Evolutionary conservation across 768 basidiomycete genomes (phyloP), one percentile per base, ranked within the genome.

Genomic region (Suillus hirtellus): DNA sequence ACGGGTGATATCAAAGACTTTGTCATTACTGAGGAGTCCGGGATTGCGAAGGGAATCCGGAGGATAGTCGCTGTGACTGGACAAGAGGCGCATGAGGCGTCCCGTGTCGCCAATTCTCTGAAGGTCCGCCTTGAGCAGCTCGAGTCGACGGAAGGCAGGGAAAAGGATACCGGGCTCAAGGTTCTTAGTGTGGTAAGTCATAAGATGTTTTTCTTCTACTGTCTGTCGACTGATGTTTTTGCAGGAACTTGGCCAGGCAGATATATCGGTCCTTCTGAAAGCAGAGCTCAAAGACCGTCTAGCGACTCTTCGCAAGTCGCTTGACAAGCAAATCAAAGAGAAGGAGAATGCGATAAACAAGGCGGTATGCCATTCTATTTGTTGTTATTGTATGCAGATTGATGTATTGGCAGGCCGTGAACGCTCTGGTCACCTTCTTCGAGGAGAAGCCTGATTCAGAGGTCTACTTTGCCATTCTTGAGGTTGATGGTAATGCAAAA

Each of bases 1-100:
- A 99, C 97, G 0, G 94, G 96, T 19, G 94, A 96, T 69, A 99
- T 99, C 83, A 96, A 96, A 77, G 90, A 94, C 72, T 91, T 99
- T 73, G 89, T 96, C 35, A 91, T 99, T 65, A 89, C 86, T 6
- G 97, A 99, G 71, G 97, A 99, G 75, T 92, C 92, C 4, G 96
- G 96, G 40, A 99, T 99, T 69, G 97, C 97, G 8, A 99, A 99
- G 80, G 97, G 97, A 46, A 96, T 98, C 66, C 89, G 97, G 58
- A 87, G 97, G 43, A 89, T 99, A 63, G 89, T 92, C 56, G 97
- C 95, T 43, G 89, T 99, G 59, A 99, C 97, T 0, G 96, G 96
- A 19, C 86, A 94, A 66, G 95, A 99, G 73, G 97, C 97, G 0
- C 84, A 90, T 40, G 89, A 90, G 34, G 93, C 90, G 11, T 87